Evolutionary conservation across 176 grass and related monocot species (phyloP), one percentile per base, ranked within the genome.

Genomic region (Hordeum marinum): DNA sequence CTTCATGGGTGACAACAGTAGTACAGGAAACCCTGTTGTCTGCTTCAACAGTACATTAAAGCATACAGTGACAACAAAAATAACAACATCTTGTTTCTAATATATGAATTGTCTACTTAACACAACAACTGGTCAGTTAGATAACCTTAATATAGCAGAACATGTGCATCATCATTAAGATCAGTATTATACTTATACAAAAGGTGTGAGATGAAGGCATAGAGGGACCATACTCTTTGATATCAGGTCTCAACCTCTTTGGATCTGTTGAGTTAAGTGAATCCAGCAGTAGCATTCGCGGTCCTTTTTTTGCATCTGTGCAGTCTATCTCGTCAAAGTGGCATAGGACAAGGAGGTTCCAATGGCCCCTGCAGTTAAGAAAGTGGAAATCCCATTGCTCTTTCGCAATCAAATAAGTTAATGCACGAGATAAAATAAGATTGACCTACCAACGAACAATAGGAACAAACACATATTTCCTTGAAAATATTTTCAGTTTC

Each of bases 301-400:
- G 93, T 14, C 82, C 86, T 88, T 83, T 91, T 69, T 87, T 87
- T 63, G 57, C 26, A 78, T 81, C 89, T 3, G 85, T 85, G 55
- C 45, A 72, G 76, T 85, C 74, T 83, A 67, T 79, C 45, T 89
- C 91, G 20, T 88, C 87, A 76, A 95, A 95, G 88, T 98, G 85
- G 79, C 96, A 98, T 18, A 98, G 89, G 63, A 98, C 87, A 83
- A 99, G 93, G 71, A 99, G 94, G 78, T 79, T 99, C 96, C 96
- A 99, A 78, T 99, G 96, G 71, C 85, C 80, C 84, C 96, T 99
- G 34, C 75, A 87, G 79, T 43, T 23, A 77, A 39, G 11, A 26
- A 83, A 69, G 48, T 68, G 13, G 39, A 85, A 29, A 69, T 36
- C 68, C 40, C 1, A 26, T 31, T 63, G 21, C 26, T 41, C 78